A percentile compares a stretch with the other conserved stretches of the same genome.
Evolutionary conservation across 2,329 filamentous ascomycete genomes (phyloP).

Genomic region (Pseudonectria buxi): DNA sequence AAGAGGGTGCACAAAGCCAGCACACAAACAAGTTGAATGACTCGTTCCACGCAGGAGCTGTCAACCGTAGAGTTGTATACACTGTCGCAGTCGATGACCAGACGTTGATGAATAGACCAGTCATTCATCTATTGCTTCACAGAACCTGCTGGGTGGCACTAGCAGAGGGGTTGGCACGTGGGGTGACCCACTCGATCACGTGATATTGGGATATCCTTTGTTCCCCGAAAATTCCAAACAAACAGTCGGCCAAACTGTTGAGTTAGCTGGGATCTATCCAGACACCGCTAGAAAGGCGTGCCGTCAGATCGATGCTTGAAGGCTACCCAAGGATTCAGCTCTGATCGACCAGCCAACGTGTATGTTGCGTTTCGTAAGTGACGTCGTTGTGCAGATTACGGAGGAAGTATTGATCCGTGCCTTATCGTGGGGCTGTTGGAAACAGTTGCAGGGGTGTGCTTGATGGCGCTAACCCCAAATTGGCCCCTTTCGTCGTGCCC

Average conservation of each 20-base stretch:
- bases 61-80: too few relatives aligned
- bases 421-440: slow-evolving; percentile 14
- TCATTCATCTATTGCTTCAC: slow-evolving; percentile 9
- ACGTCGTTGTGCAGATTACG: slow-evolving; percentile 16
- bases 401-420: slow-evolving; percentile 22
- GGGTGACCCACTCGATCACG: slow-evolving; percentile 12
- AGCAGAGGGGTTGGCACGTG: slow-evolving; percentile 25
- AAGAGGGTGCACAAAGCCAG: too few relatives aligned
- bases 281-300: too few relatives aligned
- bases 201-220: slow-evolving; percentile 9
- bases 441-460: slow-evolving; percentile 16
- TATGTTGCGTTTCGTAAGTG: slow-evolving; percentile 5
- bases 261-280: too few relatives aligned
- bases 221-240: too few relatives aligned
- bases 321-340: too few relatives aligned
- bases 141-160: slow-evolving; percentile 21
- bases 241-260: too few relatives aligned
- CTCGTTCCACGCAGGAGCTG: too few relatives aligned
- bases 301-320: not conserved
- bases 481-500: slow-evolving; percentile 27
- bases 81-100: too few relatives aligned
- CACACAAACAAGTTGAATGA: too few relatives aligned
- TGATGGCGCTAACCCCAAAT: slow-evolving; percentile 27
- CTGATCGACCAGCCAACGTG: too few relatives aligned
- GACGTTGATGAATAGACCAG: slow-evolving; percentile 5